A percentile compares a stretch with the other conserved stretches of the same genome.
These are phyloP conservation scores for Hypericum perforatum DNA, from an alignment of 345 rosid genomes.

Conservation along the genomic window DNA sequence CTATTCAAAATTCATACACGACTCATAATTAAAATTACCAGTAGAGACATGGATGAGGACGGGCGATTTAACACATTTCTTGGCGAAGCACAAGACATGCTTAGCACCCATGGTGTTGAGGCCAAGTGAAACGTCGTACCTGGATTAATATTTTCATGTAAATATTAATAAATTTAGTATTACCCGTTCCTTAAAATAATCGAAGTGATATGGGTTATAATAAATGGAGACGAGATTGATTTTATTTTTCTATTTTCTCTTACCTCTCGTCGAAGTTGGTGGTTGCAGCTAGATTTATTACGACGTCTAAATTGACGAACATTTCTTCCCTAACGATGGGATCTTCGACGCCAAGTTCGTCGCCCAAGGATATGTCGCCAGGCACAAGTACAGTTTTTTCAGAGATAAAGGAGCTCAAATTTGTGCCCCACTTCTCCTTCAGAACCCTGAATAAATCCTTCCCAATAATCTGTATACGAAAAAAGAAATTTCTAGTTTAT, in stretches of 20 bases:
- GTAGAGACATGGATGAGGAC: constrained; percentile 42
- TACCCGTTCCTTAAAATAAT: too few relatives aligned
- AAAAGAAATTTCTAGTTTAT: not conserved
- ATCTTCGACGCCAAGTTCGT: constrained; percentile 22
- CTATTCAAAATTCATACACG: too few relatives aligned
- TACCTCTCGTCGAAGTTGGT: constrained; percentile 35
- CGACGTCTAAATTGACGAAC: constrained; percentile 14
- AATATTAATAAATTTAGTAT: too few relatives aligned
- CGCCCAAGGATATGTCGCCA: constrained; percentile 20
- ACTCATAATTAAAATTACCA: constrained; percentile 16
- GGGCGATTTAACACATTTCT: constrained; percentile 36
- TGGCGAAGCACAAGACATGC: constrained; percentile 43
- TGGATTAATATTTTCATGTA: constrained; percentile 5
- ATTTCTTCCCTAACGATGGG: constrained; percentile 13
- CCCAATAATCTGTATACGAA: constrained; percentile 13
- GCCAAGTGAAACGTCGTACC: constrained; percentile 42
- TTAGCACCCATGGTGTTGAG: constrained; percentile 55
- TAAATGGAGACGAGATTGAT: not conserved
- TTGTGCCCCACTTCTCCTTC: constrained; percentile 20
- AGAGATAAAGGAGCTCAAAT: constrained; percentile 11
- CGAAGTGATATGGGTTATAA: too few relatives aligned
- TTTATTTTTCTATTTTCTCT: not conserved
- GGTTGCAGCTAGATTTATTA: constrained; percentile 27
- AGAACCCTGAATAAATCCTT: constrained; percentile 25
- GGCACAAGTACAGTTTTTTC: constrained; percentile 18